Evolutionary conservation across 345 rosid genomes (phyloP), one percentile per base, ranked within the genome.

Genomic region (Euphorbia peplus): DNA sequence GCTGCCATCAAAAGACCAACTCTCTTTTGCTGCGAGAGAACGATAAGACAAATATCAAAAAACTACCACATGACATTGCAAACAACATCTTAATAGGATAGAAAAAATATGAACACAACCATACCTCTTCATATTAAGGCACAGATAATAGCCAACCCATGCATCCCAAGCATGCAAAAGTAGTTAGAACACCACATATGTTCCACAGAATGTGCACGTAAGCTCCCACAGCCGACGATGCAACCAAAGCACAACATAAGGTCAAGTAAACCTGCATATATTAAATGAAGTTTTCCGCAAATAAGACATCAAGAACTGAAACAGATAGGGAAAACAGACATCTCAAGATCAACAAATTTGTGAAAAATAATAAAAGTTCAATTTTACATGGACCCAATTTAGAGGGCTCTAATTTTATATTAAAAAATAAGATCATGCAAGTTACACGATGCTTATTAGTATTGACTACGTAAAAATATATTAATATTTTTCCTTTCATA

Each of bases 121-220:
- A 15, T 79, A 90, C 99, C 78, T 88, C 92, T 75, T 88, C 79
- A 57, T 77, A 71, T 1, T 87, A 73, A 63, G 96, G 88, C 13
- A 73, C 72, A 0, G 90, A 77, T 10, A 84, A 86, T 4, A 95
- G 82, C 97, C 96, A 90, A 18, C 69, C 63, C 18, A 88, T 90
- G 73, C 84, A 78, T 56, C 97, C 99, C 4, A 86, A 0, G 70
- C 79, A 81, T 22, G 87, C 96, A 35, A 92, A 19, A 1, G 90
- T 82, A 0, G 99, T 95, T 9, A 95, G 81, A 35, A 90, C 62
- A 52, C 98, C 99, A 30, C 98, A 97, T 0, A 92, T 87, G 62
- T 95, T 92, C 92, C 83, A 91, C 18, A 89, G 69, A 14, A 90
- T 72, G 66, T 93, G 96, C 44, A 90, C 79, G 67, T 89, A 93